Base-by-base conservation (phyloP, 306 rosid genomes). In the Sicyos edulis region DNA sequence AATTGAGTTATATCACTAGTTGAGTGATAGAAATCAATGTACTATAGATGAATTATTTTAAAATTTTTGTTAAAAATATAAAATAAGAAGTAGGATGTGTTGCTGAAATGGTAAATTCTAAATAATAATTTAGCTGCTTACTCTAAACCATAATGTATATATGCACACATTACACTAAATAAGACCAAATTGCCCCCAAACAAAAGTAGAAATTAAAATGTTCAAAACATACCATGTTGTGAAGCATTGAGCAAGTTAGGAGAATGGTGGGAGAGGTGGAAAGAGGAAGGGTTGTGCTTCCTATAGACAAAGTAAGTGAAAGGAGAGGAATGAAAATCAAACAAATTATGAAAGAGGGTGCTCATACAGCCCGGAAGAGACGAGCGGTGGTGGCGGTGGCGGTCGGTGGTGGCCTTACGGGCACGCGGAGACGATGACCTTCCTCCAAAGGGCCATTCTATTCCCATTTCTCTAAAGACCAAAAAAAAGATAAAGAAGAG, bases 401-500 rank as follows among this genome's bases (percentile, higher is more conserved):
- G 47, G 16, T 57, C 62, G 14, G 11, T 3, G 10, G 14, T 13
- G 10, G 1, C 63, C 4, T 2, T 9, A 13, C 29, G 22, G 15
- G 15, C 14, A 3, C 15, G 63, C 0, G 37, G 63, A 2, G 63
- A 24, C 8, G 21, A 60, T 1, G 67, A 61, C 8, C 49, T 32
- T 15, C 68, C 68, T 61, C 68, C 68, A 29, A 29, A 61, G 47
- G 16, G 13, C 68, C 68, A 61, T 8, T 61, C 49, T 61, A 8
- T 61, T 8, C 49, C 49, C 68, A 61, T 61, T 12, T 26, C 6
- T 61, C 34, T 3, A 26, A 26, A 26, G 3, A 26, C 3, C 1
- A 26, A 3, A 26, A 26, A 26, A 3, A n/a, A n/a, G n/a, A n/a
- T n/a, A n/a, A n/a, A n/a, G n/a, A n/a, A n/a, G n/a, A n/a, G n/a